Evolutionary conservation across 306 rosid genomes (phyloP).

Genomic region (Casuarina equisetifolia): DNA sequence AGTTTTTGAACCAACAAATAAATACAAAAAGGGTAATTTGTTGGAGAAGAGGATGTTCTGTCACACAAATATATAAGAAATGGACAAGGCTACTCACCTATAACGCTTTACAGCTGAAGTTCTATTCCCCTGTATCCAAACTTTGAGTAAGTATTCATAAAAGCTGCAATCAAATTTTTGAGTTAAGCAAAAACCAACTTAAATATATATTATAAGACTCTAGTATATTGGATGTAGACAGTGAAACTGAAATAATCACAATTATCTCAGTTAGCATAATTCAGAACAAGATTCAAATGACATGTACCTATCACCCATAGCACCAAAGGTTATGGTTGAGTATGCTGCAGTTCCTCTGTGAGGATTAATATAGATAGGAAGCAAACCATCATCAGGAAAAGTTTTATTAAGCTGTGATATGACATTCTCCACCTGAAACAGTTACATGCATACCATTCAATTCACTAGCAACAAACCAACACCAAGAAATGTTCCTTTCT

Average conservation of each 20-base stretch:
- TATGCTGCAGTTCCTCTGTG: constrained; percentile 53
- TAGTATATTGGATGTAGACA: constrained; percentile 14
- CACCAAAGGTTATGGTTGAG: constrained; percentile 87
- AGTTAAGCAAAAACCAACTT: constrained; percentile 28
- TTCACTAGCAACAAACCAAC: constrained; percentile 26
- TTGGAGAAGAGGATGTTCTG: not conserved
- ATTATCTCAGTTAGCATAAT: not conserved
- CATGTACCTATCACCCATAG: constrained; percentile 97
- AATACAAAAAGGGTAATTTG: not conserved
- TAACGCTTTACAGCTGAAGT: constrained; percentile 78
- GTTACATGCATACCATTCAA: constrained; percentile 32
- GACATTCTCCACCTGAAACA: constrained; percentile 84
- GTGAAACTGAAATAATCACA: constrained; percentile 11
- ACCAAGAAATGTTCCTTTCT: constrained; percentile 3
- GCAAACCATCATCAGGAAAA: constrained; percentile 93
- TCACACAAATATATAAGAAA: constrained; percentile 5
- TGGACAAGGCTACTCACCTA: constrained; percentile 54
- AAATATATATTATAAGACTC: constrained; percentile 18
- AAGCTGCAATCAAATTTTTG: constrained; percentile 65
- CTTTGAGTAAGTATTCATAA: constrained; percentile 97
- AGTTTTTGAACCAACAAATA: not conserved
- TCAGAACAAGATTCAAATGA: constrained; percentile 3
- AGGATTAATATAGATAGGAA: constrained; percentile 88
- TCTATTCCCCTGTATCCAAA: constrained; percentile 90
- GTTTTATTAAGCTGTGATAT: constrained; percentile 64